A percentile compares a stretch with the other conserved stretches of the same genome.
These are phyloP conservation scores for Carex parvula DNA, from an alignment of 176 grass and related monocot species.

Conservation along the genomic window DNA sequence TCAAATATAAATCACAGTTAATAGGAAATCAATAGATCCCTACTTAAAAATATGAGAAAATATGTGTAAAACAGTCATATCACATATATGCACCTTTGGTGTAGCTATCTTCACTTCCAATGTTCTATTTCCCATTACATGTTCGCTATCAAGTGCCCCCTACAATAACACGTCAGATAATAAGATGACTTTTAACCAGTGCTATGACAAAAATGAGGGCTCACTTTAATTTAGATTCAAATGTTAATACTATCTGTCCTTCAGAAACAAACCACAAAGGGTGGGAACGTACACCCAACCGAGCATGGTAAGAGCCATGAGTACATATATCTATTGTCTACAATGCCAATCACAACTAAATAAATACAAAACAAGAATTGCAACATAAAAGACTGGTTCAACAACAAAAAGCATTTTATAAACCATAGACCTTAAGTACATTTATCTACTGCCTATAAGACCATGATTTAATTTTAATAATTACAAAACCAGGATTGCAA, in stretches of 20 bases:
- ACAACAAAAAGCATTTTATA: no score
- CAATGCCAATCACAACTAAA: no score
- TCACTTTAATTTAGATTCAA: background rate
- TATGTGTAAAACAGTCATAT: background rate
- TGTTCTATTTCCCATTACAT: slow-evolving; percentile 73
- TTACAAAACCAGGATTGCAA: background rate
- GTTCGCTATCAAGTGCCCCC: slow-evolving; percentile 75
- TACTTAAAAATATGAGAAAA: background rate
- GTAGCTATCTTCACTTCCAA: slow-evolving; percentile 96
- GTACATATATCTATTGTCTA: no score
- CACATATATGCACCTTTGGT: slow-evolving; percentile 62
- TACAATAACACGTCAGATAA: slow-evolving; percentile 29
- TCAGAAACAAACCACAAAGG: no score
- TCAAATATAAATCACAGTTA: slow-evolving; percentile 17
- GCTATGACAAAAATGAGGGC: slow-evolving; percentile 1
- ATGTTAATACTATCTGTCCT: no score
- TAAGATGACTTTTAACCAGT: slow-evolving; percentile 3
- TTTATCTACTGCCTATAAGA: background rate
- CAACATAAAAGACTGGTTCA: no score
- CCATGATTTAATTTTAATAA: background rate
- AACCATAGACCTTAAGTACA: background rate
- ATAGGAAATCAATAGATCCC: background rate
- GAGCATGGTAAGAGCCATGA: no score
- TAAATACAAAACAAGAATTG: no score
- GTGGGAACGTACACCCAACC: no score